Evolutionary conservation across 2,329 filamentous ascomycete genomes (phyloP).

Genomic region (Stromatinia cepivora): DNA sequence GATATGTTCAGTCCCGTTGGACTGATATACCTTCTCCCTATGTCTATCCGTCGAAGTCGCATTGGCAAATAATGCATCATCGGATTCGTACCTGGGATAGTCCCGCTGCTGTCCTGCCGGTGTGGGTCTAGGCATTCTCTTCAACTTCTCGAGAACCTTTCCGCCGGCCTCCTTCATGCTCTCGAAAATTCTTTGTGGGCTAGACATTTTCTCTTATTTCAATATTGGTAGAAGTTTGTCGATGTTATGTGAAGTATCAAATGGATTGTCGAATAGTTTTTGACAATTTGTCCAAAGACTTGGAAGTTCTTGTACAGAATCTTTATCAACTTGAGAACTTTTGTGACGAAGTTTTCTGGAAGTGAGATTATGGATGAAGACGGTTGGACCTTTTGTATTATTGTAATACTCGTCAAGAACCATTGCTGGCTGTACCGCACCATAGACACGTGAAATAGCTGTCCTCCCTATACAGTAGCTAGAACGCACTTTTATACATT

Average conservation of each 20-base stretch:
- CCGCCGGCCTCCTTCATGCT: not conserved
- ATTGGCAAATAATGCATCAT: not conserved
- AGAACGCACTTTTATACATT: not conserved
- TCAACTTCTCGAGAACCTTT: not conserved
- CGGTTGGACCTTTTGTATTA: not conserved
- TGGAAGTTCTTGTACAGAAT: not conserved
- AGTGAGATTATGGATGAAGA: not conserved
- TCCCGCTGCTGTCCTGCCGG: accelerated
- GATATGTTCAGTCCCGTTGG: too few relatives aligned
- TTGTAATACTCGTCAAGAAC: not conserved
- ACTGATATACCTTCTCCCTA: too few relatives aligned
- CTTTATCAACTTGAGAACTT: not conserved
- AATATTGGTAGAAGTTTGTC: not conserved
- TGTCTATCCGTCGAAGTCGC: not conserved
- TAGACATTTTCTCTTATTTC: not conserved
- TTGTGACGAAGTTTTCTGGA: not conserved
- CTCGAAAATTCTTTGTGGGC: accelerated
- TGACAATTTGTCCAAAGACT: not conserved
- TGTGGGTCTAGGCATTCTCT: not conserved
- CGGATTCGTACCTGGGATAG: accelerated
- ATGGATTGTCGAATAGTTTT: not conserved
- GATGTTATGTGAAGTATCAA: not conserved
- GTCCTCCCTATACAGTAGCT: too few relatives aligned
- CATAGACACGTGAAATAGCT: not conserved
- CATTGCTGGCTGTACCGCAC: not conserved